Conservation (phyloP, 768 basidiomycete genomes). For the Favolaschia claudopus region DNA sequence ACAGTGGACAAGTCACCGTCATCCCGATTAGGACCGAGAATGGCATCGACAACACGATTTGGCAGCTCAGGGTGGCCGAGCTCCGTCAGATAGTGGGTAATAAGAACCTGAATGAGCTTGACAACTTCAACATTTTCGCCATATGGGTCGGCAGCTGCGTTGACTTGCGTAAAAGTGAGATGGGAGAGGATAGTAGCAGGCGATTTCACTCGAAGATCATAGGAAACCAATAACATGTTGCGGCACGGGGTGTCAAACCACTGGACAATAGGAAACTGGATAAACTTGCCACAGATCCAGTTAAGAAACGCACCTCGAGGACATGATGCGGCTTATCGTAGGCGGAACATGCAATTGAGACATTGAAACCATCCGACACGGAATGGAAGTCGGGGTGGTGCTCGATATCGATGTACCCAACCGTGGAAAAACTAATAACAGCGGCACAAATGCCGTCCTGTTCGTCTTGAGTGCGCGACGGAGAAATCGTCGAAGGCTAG, state of each 20-base stretch:
- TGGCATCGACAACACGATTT: not conserved
- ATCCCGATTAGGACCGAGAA: not conserved
- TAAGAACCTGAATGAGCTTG: not conserved
- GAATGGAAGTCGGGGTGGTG: not conserved
- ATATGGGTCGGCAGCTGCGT: not conserved
- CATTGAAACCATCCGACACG: not conserved
- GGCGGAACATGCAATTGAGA: not conserved
- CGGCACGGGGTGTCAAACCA: constrained; percentile 4
- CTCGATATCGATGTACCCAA: not conserved
- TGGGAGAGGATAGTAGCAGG: not conserved
- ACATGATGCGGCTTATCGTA: not conserved
- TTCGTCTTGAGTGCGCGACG: not conserved
- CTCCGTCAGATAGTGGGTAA: not conserved
- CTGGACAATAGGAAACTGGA: not conserved
- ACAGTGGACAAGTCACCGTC: not conserved
- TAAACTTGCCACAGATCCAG: not conserved
- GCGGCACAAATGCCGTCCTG: not conserved
- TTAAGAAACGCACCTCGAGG: not conserved
- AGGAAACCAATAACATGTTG: not conserved
- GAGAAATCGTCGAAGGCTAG: not conserved
- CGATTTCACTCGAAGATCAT: not conserved
- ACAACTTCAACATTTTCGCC: not conserved
- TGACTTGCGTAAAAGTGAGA: not conserved
- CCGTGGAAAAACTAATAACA: not conserved
- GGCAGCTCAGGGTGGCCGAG: not conserved